Evolutionary conservation across 202 grass and related monocot species (phyloP).

Genomic region (Panicum virgatum): DNA sequence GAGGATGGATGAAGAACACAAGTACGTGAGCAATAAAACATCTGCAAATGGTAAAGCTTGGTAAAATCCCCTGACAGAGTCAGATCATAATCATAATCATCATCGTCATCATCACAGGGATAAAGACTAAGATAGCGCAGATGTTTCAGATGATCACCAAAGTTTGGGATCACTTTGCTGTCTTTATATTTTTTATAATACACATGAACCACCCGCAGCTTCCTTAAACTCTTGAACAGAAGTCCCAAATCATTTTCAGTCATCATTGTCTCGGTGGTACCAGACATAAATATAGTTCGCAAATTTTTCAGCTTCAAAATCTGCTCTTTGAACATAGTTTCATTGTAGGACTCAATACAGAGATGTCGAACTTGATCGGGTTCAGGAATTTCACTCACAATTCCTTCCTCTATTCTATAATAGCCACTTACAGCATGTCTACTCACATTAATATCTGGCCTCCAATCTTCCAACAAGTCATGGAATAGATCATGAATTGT

Average conservation of each 20-base stretch:
- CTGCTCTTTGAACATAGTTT: neutral
- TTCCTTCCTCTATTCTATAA: neutral
- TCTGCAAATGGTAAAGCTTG: neutral
- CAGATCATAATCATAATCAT: accelerated
- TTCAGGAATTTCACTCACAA: neutral
- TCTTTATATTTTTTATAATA: too few relatives aligned
- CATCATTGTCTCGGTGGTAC: neutral
- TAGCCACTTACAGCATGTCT: too few relatives aligned
- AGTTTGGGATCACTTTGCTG: neutral
- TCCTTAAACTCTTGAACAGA: neutral
- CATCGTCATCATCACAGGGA: accelerated
- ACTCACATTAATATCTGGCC: too few relatives aligned
- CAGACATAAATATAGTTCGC: neutral
- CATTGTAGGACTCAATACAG: neutral
- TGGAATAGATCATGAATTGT: neutral
- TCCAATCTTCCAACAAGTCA: neutral
- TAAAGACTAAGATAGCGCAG: neutral
- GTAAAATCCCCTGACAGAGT: neutral
- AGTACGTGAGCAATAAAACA: accelerated
- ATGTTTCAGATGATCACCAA: accelerated
- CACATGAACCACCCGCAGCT: neutral
- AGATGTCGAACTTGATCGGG: neutral
- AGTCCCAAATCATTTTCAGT: neutral
- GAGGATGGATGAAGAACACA: neutral
- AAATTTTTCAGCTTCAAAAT: neutral